A percentile compares a stretch with the other conserved stretches of the same genome.
phyloP scores from a whole-genome alignment of 768 basidiomycete species.

The Tylopilus cervinicoccineus region DNA sequence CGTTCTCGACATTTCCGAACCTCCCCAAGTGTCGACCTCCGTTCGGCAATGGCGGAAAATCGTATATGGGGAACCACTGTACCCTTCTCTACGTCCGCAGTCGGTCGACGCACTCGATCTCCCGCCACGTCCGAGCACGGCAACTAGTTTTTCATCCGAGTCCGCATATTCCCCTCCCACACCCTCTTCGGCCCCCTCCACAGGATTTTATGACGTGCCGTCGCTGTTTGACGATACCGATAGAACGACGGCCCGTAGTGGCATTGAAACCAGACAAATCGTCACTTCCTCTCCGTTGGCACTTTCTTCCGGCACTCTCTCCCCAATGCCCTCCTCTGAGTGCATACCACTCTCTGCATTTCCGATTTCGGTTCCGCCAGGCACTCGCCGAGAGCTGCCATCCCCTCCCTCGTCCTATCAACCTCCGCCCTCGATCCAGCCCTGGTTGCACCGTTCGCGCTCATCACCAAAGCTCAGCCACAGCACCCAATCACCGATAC shows the following conservation, averaged over 20 bases:
- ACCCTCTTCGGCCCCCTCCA: conserved; percentile 40
- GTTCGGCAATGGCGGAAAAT: conserved; percentile 41
- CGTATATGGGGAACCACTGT: conserved; percentile 38
- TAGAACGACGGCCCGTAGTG: conserved; percentile 8
- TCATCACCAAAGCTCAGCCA: conserved; percentile 35
- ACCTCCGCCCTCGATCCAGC: conserved; percentile 28
- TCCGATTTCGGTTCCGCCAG: conserved; percentile 15
- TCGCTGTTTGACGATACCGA: conserved; percentile 24
- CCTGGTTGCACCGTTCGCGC: conserved; percentile 31
- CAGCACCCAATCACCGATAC: conserved; percentile 9
- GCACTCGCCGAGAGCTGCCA: conserved; percentile 25
- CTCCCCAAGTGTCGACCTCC: conserved; percentile 30
- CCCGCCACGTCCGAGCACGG: conserved; percentile 24
- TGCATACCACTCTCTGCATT: conserved; percentile 23
- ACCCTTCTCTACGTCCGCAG: conserved; percentile 36
- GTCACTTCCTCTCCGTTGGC: conserved; percentile 20
- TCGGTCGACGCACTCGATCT: conserved; percentile 21
- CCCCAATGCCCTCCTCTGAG: conserved; percentile 30
- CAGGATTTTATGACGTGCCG: conserved; percentile 19
- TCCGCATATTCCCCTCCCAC: conserved; percentile 43
- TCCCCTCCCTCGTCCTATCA: conserved; percentile 30
- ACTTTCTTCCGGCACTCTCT: conserved; percentile 23
- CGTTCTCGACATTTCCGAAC: conserved; percentile 28
- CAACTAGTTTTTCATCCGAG: conserved; percentile 46
- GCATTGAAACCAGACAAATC: conserved; percentile 1